Evolutionary conservation across 2,329 filamentous ascomycete genomes (phyloP), one percentile per base, ranked within the genome.

Genomic region (Xylaria digitata): DNA sequence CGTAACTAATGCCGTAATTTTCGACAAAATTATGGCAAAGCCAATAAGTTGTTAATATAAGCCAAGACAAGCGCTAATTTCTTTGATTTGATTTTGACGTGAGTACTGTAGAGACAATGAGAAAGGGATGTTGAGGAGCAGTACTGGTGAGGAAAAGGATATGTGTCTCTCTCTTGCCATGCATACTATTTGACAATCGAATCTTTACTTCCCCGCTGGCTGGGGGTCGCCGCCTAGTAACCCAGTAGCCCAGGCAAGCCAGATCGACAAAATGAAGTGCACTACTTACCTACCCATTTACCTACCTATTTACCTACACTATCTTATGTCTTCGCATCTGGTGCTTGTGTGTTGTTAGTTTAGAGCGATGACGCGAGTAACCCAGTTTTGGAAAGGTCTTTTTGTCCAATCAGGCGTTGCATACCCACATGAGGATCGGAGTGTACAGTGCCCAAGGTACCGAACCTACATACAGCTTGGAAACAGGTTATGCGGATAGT

Each of bases 341-440:
- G 45, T 46, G 50, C 45, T 45, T 54, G 48, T n/a, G 34, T 53
- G 19, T 52, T 52, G 61, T 50, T 65, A 49, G 42, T 42, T 64
- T 62, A 54, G 43, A 63, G 19, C 56, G 17, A 69, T 69, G 67
- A 69, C 65, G 67, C 67, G 46, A 65, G 40, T 46, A 55, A 46
- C 13, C 66, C 65, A 53, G 65, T 61, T 70, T 59, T 53, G 52
- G 59, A 15, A 64, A 54, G 58, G 48, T 55, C 3, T 6, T 50
- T 50, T 50, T 23, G 7, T 49, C 67, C 64, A 66, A 67, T 67
- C 50, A 46, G 63, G 53, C 37, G 56, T 56, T 40, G 34, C n/a
- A 26, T 26, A 5, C n/a, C n/a, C n/a, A n/a, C n/a, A n/a, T n/a
- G n/a, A n/a, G 34, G 54, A 37, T 57, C 8, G 6, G 17, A 40